These are phyloP conservation scores for Symbiotaphrina buchneri DNA, from an alignment of 495 filamentous ascomycete genomes.

Conservation along the genomic window DNA sequence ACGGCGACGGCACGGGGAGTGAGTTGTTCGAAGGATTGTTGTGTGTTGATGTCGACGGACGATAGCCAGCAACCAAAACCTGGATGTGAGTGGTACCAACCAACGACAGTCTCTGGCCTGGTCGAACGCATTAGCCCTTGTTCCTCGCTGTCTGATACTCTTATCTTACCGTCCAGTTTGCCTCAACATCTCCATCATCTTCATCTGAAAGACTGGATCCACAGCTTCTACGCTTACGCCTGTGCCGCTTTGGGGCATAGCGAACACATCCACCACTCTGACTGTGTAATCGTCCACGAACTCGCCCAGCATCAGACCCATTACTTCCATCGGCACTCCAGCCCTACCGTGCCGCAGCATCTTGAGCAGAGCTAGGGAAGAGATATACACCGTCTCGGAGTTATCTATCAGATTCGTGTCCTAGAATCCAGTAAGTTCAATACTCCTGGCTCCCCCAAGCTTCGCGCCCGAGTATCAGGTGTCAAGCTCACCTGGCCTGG, in stretches of 20 bases:
- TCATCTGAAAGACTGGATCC: constrained; percentile 93
- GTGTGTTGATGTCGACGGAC: constrained; percentile 97
- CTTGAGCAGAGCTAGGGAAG: constrained; percentile 88
- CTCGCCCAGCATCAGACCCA: constrained; percentile 96
- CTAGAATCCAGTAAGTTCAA: constrained; percentile 17
- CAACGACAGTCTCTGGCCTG: constrained; percentile 89
- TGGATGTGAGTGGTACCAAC: constrained; percentile 99
- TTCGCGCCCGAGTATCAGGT: neutral
- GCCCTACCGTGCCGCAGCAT: constrained; percentile 95
- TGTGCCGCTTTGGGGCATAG: constrained; percentile 98
- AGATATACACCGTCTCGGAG: constrained; percentile 98
- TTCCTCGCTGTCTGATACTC: neutral
- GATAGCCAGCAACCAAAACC: constrained; percentile 99
- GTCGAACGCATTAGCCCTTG: neutral
- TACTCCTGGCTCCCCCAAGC: neutral
- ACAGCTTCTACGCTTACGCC: constrained; percentile 97
- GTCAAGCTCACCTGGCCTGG: constrained; percentile 4
- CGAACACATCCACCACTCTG: constrained; percentile 91
- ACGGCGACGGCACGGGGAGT: constrained; percentile 91
- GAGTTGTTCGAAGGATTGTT: constrained; percentile 96
- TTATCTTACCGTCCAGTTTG: constrained; percentile 74
- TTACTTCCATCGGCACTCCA: constrained; percentile 98
- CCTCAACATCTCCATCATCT: constrained; percentile 99
- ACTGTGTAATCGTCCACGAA: constrained; percentile 99
- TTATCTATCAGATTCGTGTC: constrained; percentile 92